These are phyloP conservation scores for Neurospora sp. DNA, from an alignment of 495 filamentous ascomycete genomes.

Conservation along the genomic window DNA sequence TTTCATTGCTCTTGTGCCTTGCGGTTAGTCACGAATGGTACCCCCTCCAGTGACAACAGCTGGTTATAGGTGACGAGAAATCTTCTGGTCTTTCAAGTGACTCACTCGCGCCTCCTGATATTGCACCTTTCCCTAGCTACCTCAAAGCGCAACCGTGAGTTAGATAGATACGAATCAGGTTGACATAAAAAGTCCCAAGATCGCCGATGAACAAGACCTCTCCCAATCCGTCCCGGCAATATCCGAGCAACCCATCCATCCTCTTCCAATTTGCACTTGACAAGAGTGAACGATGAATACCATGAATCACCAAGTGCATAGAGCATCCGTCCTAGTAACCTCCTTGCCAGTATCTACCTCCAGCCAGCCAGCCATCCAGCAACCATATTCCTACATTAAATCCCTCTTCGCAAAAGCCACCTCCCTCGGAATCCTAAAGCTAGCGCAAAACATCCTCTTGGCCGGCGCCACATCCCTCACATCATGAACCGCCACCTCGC, in stretches of 20 bases:
- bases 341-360: background rate
- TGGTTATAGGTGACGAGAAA: background rate
- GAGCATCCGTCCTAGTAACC: background rate
- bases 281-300: background rate
- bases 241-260: background rate
- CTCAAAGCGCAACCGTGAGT: background rate
- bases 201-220: background rate
- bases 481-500: conserved; percentile 58
- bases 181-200: background rate
- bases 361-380: background rate
- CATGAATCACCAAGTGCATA: background rate
- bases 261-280: background rate
- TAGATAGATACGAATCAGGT: background rate
- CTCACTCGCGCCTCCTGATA: background rate
- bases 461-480: conserved; percentile 84
- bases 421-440: conserved; percentile 69
- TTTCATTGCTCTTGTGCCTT: background rate
- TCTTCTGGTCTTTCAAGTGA: background rate
- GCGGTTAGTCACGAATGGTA: background rate
- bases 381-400: background rate
- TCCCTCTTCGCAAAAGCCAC: conserved; percentile 58
- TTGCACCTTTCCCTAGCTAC: background rate
- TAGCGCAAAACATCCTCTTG: conserved; percentile 95
- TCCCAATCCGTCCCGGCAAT: background rate
- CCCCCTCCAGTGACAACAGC: too few relatives aligned